Conservation (phyloP, 192 early-diverging fungal species). For the Mortierella antarctica region DNA sequence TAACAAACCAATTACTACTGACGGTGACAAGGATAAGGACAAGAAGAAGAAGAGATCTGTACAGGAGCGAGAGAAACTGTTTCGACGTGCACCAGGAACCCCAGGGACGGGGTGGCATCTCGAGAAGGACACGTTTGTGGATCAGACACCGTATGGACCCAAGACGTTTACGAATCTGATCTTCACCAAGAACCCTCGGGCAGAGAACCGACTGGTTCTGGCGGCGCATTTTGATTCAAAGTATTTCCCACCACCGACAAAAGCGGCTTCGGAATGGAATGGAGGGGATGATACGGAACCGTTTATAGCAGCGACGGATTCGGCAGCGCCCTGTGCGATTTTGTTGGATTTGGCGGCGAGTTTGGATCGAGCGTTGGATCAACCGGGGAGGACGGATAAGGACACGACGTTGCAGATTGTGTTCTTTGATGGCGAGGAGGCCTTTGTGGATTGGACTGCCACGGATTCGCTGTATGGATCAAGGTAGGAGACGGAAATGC, state of each 20-base stretch:
- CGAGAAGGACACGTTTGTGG: constrained; percentile 82
- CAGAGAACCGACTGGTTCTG: constrained; percentile 78
- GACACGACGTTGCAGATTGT: constrained; percentile 86
- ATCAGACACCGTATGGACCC: constrained; percentile 79
- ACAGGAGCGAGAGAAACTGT: constrained; percentile 3
- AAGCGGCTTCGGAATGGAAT: constrained; percentile 4
- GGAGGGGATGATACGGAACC: constrained; percentile 54
- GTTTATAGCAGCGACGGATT: constrained; percentile 93
- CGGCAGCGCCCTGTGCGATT: constrained; percentile 91
- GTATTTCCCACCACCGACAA: constrained; percentile 65
- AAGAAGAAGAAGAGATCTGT: neutral
- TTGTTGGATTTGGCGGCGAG: constrained; percentile 84
- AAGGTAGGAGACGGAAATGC: constrained; percentile 43
- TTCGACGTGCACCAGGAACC: constrained; percentile 4
- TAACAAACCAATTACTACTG: neutral
- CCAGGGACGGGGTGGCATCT: constrained; percentile 73
- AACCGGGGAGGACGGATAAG: constrained; percentile 33
- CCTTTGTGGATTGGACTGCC: constrained; percentile 78
- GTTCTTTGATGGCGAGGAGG: constrained; percentile 98
- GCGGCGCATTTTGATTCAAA: constrained; percentile 97
- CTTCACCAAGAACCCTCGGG: constrained; percentile 85
- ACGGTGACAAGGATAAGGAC: neutral
- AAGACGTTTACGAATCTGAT: constrained; percentile 89
- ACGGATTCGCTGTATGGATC: constrained; percentile 93
- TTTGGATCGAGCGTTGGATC: constrained; percentile 71